phyloP scores from a whole-genome alignment of 2,329 filamentous ascomycete species.

The Colletotrichum phormii region DNA sequence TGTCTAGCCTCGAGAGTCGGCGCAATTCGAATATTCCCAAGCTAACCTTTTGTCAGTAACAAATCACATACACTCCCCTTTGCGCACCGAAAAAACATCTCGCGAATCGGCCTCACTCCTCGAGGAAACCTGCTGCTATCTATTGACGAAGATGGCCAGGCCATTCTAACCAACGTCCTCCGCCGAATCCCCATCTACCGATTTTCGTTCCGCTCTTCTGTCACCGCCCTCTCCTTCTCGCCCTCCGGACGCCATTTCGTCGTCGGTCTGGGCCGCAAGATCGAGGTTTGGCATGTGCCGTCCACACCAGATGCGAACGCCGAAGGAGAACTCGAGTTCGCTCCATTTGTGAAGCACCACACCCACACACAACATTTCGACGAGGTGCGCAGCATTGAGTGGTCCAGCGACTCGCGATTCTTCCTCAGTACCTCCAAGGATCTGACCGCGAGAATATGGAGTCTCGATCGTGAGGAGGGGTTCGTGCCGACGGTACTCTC shows the following conservation, averaged over 20 bases:
- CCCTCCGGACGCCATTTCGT: slow-evolving; percentile 93
- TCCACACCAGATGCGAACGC: slow-evolving; percentile 84
- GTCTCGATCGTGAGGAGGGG: slow-evolving; percentile 84
- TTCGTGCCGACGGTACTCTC: slow-evolving; percentile 91
- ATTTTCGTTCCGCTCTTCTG: slow-evolving; percentile 90
- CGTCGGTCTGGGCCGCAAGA: slow-evolving; percentile 85
- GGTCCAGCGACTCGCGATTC: slow-evolving; percentile 96
- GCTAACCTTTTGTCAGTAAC: slow-evolving; percentile 65
- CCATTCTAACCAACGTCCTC: slow-evolving; percentile 90
- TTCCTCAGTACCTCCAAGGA: slow-evolving; percentile 94
- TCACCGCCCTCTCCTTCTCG: slow-evolving; percentile 89
- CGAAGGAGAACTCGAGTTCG: slow-evolving; percentile 90
- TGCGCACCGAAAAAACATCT: slow-evolving; percentile 93
- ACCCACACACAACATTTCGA: slow-evolving; percentile 92
- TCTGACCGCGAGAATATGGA: slow-evolving; percentile 95
- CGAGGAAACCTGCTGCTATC: slow-evolving; percentile 92
- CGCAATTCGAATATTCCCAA: neutral
- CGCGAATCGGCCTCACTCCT: slow-evolving; percentile 87
- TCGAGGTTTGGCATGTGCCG: slow-evolving; percentile 97
- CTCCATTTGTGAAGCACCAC: slow-evolving; percentile 90
- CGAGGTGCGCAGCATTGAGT: slow-evolving; percentile 85
- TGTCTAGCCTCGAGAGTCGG: slow-evolving; percentile 40
- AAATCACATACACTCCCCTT: slow-evolving; percentile 90
- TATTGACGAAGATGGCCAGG: slow-evolving; percentile 92
- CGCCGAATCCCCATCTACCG: slow-evolving; percentile 90